These are phyloP conservation scores for Populus hybrid DNA, from an alignment of 441 rosid genomes.

Conservation along the genomic window DNA sequence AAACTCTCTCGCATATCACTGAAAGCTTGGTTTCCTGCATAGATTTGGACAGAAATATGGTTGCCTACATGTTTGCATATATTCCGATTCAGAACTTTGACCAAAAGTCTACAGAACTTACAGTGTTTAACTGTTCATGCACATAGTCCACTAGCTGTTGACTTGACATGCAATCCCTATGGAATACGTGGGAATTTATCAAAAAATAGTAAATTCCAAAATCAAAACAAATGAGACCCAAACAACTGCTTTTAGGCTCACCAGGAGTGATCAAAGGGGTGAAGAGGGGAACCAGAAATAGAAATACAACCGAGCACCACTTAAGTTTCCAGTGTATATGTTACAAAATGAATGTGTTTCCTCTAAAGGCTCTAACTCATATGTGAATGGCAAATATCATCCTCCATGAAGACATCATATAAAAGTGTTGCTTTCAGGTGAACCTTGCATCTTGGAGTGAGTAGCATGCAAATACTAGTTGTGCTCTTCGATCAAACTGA, in stretches of 20 bases:
- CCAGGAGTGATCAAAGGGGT: neutral
- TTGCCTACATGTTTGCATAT: constrained; percentile 43
- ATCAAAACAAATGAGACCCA: neutral
- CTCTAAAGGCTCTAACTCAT: neutral
- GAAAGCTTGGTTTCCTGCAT: constrained; percentile 85
- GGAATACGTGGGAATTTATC: neutral
- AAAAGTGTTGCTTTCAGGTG: neutral
- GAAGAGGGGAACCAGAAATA: neutral
- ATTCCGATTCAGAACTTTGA: constrained; percentile 37
- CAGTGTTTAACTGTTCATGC: constrained; percentile 54
- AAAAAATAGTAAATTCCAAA: neutral
- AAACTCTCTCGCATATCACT: constrained; percentile 66
- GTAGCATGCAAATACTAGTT: neutral
- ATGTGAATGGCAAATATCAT: neutral
- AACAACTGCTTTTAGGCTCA: neutral
- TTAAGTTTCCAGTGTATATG: neutral
- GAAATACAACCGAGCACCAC: neutral
- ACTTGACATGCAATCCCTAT: constrained; percentile 96
- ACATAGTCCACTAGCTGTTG: constrained; percentile 86
- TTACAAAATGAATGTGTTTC: neutral
- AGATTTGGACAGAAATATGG: constrained; percentile 31
- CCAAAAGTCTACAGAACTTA: constrained; percentile 23
- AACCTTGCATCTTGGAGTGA: neutral
- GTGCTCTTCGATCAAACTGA: neutral
- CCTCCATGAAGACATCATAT: neutral